Conservation (phyloP, 345 rosid genomes). For the Arabidopsis suecica region DNA sequence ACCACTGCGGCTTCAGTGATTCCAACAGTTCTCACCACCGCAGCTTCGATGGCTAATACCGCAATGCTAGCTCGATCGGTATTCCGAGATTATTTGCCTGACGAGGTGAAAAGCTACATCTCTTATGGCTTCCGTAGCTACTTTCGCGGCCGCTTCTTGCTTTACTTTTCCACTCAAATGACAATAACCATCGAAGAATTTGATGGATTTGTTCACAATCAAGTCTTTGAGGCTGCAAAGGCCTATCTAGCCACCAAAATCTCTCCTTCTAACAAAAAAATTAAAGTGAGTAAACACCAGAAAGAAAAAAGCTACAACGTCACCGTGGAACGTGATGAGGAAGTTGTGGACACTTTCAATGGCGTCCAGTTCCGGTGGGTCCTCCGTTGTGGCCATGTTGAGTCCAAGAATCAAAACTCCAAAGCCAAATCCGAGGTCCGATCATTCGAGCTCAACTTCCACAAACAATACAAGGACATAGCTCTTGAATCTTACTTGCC, state of each 20-base stretch:
- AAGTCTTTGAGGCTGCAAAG: conserved; percentile 55
- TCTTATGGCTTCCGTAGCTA: conserved; percentile 26
- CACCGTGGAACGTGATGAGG: conserved; percentile 62
- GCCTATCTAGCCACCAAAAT: conserved; percentile 49
- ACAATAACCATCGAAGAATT: conserved; percentile 56
- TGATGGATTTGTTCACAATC: conserved; percentile 55
- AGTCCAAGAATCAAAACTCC: conserved; percentile 44
- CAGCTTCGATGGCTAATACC: conserved; percentile 62
- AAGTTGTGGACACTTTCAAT: conserved; percentile 53
- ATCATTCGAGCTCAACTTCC: conserved; percentile 61
- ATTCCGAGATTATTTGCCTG: conserved; percentile 52
- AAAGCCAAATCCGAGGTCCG: conserved; percentile 46
- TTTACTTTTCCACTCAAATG: conserved; percentile 51
- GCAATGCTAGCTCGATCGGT: conserved; percentile 57
- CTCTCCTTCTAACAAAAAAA: conserved; percentile 45
- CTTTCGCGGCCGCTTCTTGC: conserved; percentile 32
- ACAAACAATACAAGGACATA: conserved; percentile 55
- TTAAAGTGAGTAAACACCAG: conserved; percentile 60
- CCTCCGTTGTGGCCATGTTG: conserved; percentile 51
- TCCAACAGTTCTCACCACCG: conserved; percentile 49
- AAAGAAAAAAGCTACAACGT: conserved; percentile 56
- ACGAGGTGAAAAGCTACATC: conserved; percentile 46
- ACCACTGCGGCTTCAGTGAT: too few relatives aligned
- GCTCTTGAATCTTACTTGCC: conserved; percentile 62
- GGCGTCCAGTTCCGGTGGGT: conserved; percentile 64